Percentiles rank a stretch among this genome's conserved stretches.
These are phyloP conservation scores for Aquilaria sinensis DNA, from an alignment of 345 rosid genomes.

Conservation along the genomic window DNA sequence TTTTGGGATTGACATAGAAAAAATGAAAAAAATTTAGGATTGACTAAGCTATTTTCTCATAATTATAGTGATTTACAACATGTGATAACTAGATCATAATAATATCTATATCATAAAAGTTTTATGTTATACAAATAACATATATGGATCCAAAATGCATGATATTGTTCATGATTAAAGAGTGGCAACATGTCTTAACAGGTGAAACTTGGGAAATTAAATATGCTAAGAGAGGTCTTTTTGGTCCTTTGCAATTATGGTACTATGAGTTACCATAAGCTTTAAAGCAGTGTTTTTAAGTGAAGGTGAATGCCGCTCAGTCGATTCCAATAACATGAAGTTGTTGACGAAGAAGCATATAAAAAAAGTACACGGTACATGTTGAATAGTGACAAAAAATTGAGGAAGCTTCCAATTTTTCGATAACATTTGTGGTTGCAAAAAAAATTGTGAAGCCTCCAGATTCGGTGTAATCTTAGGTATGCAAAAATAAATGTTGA, in stretches of 20 bases:
- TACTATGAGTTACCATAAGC: conserved; percentile 3
- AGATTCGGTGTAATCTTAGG: neutral
- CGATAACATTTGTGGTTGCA: neutral
- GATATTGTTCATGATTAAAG: neutral
- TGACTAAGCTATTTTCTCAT: too few species aligned
- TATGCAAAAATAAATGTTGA: neutral
- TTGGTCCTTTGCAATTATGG: conserved; percentile 2
- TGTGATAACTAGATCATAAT: too few species aligned
- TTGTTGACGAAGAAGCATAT: neutral
- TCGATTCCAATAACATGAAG: neutral
- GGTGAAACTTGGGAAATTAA: conserved; percentile 9
- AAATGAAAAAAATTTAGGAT: too few species aligned
- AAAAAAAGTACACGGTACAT: conserved; percentile 10
- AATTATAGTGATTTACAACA: too few species aligned
- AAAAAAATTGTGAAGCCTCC: conserved; percentile 15
- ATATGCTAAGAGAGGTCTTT: neutral
- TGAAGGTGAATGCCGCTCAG: neutral
- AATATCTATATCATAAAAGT: too few species aligned
- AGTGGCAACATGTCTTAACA: conserved; percentile 9
- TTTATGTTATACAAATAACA: too few species aligned
- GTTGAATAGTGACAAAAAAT: neutral
- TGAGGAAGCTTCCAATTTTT: too few species aligned
- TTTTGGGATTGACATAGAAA: too few species aligned
- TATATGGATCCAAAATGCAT: too few species aligned
- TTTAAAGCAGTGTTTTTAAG: neutral